Evolutionary conservation across 345 rosid genomes (phyloP).

Genomic region (Geranium brycei): DNA sequence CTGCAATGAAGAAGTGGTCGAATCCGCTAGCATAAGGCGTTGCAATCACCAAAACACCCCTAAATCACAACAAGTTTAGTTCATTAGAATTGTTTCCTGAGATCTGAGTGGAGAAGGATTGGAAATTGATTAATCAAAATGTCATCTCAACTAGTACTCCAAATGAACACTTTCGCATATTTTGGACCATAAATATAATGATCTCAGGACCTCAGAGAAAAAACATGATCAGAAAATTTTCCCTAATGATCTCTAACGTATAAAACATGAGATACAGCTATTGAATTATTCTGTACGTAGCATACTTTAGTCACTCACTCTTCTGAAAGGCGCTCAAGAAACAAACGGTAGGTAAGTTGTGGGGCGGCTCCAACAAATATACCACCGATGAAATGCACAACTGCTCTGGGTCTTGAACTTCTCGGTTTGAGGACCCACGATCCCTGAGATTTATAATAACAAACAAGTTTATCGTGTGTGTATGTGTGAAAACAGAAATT

Average conservation of each 20-base stretch:
- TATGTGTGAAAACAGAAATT: neutral
- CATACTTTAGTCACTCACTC: slow-evolving; percentile 32
- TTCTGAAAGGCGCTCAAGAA: slow-evolving; percentile 87
- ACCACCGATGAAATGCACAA: slow-evolving; percentile 87
- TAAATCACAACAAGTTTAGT: slow-evolving; percentile 20
- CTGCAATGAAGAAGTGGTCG: slow-evolving; percentile 88
- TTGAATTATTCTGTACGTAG: neutral
- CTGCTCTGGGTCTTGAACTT: slow-evolving; percentile 46
- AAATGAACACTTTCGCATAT: neutral
- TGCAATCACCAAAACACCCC: slow-evolving; percentile 90
- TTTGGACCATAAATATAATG: neutral
- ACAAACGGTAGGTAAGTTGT: slow-evolving; percentile 82
- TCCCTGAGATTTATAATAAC: slow-evolving; percentile 38
- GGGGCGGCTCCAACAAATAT: slow-evolving; percentile 99
- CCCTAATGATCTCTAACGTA: neutral
- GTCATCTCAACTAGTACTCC: neutral
- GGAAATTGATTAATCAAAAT: neutral
- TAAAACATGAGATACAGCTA: no score
- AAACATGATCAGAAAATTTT: neutral
- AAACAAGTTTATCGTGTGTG: neutral
- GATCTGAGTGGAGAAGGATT: neutral
- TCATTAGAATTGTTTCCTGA: neutral
- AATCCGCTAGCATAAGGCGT: slow-evolving; percentile 97
- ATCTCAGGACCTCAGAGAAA: neutral
- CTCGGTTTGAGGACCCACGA: slow-evolving; percentile 91